Evolutionary conservation across 2,329 filamentous ascomycete species (phyloP).

Genomic region (Colletotrichum truncatum): DNA sequence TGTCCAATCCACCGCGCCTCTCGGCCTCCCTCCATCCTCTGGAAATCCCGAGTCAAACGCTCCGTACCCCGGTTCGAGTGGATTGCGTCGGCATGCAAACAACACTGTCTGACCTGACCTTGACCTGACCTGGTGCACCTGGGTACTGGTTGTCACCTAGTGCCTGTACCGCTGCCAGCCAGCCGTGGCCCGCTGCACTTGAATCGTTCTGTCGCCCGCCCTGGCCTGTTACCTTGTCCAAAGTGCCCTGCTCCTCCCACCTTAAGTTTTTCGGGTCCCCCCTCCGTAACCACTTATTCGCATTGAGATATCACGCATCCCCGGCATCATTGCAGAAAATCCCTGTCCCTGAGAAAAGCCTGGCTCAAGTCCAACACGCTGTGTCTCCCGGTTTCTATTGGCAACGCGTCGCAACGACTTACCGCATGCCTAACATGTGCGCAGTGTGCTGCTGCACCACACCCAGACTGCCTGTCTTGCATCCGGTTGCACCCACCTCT

Average conservation of each 20-base stretch:
- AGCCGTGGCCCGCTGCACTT: neutral
- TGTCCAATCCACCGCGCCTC: neutral
- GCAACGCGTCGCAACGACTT: neutral
- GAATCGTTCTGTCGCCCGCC: neutral
- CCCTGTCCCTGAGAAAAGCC: neutral
- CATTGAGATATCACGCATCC: neutral
- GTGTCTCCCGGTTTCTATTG: neutral
- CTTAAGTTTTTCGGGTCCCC: neutral
- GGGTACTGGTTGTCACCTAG: no score
- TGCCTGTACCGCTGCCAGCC: neutral
- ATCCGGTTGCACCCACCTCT: neutral
- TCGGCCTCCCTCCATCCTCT: neutral
- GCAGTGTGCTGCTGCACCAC: neutral
- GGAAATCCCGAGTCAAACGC: constrained; percentile 13
- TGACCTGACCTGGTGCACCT: neutral
- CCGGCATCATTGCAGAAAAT: neutral
- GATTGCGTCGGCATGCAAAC: neutral
- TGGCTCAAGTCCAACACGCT: neutral
- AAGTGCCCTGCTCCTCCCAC: neutral
- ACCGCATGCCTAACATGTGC: neutral
- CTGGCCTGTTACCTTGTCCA: neutral
- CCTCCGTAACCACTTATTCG: neutral
- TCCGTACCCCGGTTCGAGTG: neutral
- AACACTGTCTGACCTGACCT: neutral
- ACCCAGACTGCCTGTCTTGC: neutral